Evolutionary conservation across 106 monocot genomes (phyloP).

Genomic region (Posidonia australis): DNA sequence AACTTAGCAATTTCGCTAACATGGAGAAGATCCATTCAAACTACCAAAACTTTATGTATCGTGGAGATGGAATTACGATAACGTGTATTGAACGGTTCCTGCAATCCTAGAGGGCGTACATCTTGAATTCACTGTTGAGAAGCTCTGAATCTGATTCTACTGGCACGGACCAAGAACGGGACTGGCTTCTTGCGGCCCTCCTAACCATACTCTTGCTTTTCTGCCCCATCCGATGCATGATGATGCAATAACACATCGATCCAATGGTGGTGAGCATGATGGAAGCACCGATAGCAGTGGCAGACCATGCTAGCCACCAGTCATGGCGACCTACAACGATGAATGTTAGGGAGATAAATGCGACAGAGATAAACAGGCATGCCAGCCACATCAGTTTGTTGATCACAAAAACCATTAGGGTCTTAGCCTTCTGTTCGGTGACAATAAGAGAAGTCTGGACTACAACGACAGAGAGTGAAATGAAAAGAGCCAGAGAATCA

Average conservation of each 20-base stretch:
- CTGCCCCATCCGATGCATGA: constrained; percentile 44
- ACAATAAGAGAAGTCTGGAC: constrained; percentile 26
- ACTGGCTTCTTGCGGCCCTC: constrained; percentile 35
- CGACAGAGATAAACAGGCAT: constrained; percentile 18
- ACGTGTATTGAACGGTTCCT: not conserved
- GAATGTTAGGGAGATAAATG: constrained; percentile 42
- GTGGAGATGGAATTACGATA: not conserved
- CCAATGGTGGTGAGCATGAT: constrained; percentile 66
- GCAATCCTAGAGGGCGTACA: constrained; percentile 45
- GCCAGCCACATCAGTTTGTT: constrained; percentile 29
- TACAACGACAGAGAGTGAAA: constrained; percentile 25
- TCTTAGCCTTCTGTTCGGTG: constrained; percentile 17
- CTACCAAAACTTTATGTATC: not conserved
- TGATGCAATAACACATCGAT: constrained; percentile 68
- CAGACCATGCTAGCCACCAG: constrained; percentile 62
- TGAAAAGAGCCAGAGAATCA: constrained; percentile 20
- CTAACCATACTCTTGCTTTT: constrained; percentile 42
- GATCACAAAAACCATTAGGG: constrained; percentile 16
- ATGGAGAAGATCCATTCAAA: too few relatives aligned
- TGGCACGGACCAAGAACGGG: constrained; percentile 26
- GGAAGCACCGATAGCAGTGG: constrained; percentile 44
- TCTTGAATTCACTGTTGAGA: constrained; percentile 30
- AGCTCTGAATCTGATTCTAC: constrained; percentile 45
- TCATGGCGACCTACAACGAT: constrained; percentile 45
- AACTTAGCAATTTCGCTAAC: too few relatives aligned